A percentile compares a stretch with the other conserved stretches of the same genome.
Evolutionary conservation across 345 rosid species (phyloP).

Genomic region (Eucalyptus pauciflora): DNA sequence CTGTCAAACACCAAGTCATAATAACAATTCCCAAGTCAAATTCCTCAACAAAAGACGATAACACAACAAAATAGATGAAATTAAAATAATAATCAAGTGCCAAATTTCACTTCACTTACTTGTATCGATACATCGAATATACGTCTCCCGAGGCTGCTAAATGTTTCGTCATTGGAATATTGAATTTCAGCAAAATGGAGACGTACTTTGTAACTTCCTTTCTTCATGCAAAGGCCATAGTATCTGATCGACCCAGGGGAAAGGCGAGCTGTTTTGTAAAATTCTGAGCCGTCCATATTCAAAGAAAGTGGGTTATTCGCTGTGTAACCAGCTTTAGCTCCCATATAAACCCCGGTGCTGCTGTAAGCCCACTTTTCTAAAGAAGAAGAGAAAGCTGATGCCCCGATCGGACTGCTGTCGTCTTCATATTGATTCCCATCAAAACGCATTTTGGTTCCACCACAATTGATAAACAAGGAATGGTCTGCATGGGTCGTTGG

Average conservation of each 20-base stretch:
- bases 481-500: constrained; percentile 19
- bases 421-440: constrained; percentile 29
- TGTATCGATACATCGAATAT: constrained; percentile 71
- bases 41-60: background rate
- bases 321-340: background rate
- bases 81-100: background rate
- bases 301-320: constrained; percentile 15
- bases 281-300: constrained; percentile 12
- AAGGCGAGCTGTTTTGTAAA: constrained; percentile 56
- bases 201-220: constrained; percentile 44
- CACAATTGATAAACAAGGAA: constrained; percentile 74
- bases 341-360: constrained; percentile 49
- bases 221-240: constrained; percentile 61
- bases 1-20: background rate
- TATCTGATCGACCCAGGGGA: constrained; percentile 71
- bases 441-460: constrained; percentile 17
- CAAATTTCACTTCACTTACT: constrained; percentile 10
- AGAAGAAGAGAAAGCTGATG: constrained; percentile 16
- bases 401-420: constrained; percentile 23
- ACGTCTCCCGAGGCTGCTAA: constrained; percentile 56
- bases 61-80: background rate
- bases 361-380: constrained; percentile 59
- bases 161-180: constrained; percentile 38
- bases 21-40: background rate
- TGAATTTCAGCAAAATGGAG: constrained; percentile 92